Percentiles rank a stretch among this genome's conserved stretches.
Conservation (phyloP, 2,329 filamentous ascomycete species). For the Ophiobolus disseminans region DNA sequence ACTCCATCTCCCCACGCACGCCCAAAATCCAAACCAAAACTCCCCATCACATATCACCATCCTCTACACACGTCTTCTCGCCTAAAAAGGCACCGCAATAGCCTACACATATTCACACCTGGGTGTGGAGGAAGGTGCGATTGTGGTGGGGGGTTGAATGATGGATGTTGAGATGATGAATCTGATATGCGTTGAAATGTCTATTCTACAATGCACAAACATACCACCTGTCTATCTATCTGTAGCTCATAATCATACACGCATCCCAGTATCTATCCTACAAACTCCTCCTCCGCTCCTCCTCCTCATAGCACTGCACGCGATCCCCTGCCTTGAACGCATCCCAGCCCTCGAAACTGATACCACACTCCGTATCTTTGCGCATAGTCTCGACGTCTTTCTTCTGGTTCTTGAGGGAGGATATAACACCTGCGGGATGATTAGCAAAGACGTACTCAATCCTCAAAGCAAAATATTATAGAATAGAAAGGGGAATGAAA, state of each 20-base stretch:
- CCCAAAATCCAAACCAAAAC: no score
- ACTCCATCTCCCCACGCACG: background rate
- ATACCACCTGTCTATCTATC: background rate
- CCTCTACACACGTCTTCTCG: no score
- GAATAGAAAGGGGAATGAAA: background rate
- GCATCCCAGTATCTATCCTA: conserved; percentile 34
- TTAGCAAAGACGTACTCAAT: background rate
- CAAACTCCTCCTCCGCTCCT: conserved; percentile 70
- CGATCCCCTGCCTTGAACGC: conserved; percentile 81
- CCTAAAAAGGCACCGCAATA: no score
- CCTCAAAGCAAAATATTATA: background rate
- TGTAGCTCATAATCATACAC: background rate
- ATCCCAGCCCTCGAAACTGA: conserved; percentile 81
- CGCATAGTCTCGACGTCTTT: conserved; percentile 88
- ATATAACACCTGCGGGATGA: conserved; percentile 74
- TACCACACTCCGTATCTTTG: conserved; percentile 92
- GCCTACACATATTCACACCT: no score
- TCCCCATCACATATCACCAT: no score
- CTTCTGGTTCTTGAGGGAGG: conserved; percentile 88
- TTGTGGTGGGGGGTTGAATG: no score
- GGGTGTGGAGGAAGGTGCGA: no score
- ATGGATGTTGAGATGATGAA: no score
- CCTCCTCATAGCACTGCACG: conserved; percentile 86
- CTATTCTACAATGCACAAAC: no score
- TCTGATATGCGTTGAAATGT: no score